Conservation (phyloP, 169 alveolate species). For the Besnoitia besnoiti region DNA sequence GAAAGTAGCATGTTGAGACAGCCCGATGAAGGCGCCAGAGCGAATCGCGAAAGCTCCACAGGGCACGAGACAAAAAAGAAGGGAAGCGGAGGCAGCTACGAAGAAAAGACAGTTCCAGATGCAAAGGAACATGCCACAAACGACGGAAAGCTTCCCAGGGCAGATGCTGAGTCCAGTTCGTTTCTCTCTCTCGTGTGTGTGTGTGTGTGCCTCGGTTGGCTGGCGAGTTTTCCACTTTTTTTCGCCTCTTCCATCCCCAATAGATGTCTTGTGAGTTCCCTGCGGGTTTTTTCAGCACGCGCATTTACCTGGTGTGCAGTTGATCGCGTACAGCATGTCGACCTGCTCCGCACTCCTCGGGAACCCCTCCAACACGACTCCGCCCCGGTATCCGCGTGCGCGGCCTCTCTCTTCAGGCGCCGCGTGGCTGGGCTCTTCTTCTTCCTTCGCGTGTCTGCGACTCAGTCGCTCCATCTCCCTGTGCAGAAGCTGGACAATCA, state of each 20-base stretch:
- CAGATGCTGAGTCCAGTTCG: too few relatives aligned
- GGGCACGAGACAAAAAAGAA: too few relatives aligned
- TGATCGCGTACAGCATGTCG: constrained; percentile 1
- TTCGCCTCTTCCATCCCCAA: not conserved
- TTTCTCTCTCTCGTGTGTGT: too few relatives aligned
- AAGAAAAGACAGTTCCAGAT: too few relatives aligned
- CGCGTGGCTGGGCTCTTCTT: not conserved
- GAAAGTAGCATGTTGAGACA: too few relatives aligned
- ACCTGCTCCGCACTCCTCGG: constrained; percentile 16
- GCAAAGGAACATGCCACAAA: not conserved
- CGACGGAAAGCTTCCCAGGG: not conserved
- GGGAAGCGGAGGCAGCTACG: too few relatives aligned
- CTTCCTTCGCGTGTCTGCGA: not conserved
- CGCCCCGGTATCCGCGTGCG: not conserved
- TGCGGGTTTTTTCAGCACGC: not conserved
- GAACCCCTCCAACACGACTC: constrained; percentile 24
- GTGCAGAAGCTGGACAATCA: constrained; percentile 20
- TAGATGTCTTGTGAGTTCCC: too few relatives aligned
- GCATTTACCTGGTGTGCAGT: constrained; percentile 3
- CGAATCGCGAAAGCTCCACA: too few relatives aligned
- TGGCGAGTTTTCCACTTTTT: too few relatives aligned
- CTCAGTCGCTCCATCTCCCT: not conserved
- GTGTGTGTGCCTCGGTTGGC: too few relatives aligned
- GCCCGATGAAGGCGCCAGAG: too few relatives aligned
- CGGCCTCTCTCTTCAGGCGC: not conserved